phyloP scores from a whole-genome alignment of 2,329 filamentous ascomycete genomes.

The Aschersonia sp. region DNA sequence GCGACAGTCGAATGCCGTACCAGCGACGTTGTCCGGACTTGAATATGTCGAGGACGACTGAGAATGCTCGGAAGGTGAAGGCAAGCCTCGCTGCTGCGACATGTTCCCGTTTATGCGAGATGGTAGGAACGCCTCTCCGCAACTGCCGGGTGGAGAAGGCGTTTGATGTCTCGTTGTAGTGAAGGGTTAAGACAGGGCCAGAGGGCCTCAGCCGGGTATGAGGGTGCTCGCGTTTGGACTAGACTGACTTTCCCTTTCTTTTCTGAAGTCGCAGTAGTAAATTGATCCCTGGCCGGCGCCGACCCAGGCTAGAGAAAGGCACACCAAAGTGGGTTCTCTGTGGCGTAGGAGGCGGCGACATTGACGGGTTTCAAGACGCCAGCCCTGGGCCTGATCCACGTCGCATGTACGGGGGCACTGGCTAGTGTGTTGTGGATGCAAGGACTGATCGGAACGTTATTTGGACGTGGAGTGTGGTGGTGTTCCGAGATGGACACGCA shows the following conservation, averaged over 20 bases:
- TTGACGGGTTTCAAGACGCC: slow-evolving; percentile 21
- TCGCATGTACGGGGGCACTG: slow-evolving; percentile 21
- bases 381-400: slow-evolving; percentile 30
- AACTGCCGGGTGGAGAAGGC: slow-evolving; percentile 2
- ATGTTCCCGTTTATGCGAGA: slow-evolving; percentile 22
- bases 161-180: background rate
- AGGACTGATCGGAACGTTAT: too few species aligned
- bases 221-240: slow-evolving; percentile 1
- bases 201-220: background rate
- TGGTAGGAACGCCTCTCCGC: slow-evolving; percentile 3
- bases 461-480: background rate
- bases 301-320: background rate
- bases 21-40: slow-evolving; percentile 2
- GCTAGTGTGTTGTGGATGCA: background rate
- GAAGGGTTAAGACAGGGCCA: background rate
- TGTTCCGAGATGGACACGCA: background rate
- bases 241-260: background rate
- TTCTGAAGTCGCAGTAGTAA: background rate
- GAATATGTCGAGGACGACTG: background rate
- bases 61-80: slow-evolving; percentile 12
- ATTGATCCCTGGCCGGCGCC: background rate
- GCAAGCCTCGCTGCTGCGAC: slow-evolving; percentile 33
- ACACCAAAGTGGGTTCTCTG: slow-evolving; percentile 1
- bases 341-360: slow-evolving; percentile 2
- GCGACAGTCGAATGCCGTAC: background rate